A percentile compares a stretch with the other conserved stretches of the same genome.
These are phyloP conservation scores for Citrus maxima DNA, from an alignment of 345 rosid genomes.

Conservation along the genomic window DNA sequence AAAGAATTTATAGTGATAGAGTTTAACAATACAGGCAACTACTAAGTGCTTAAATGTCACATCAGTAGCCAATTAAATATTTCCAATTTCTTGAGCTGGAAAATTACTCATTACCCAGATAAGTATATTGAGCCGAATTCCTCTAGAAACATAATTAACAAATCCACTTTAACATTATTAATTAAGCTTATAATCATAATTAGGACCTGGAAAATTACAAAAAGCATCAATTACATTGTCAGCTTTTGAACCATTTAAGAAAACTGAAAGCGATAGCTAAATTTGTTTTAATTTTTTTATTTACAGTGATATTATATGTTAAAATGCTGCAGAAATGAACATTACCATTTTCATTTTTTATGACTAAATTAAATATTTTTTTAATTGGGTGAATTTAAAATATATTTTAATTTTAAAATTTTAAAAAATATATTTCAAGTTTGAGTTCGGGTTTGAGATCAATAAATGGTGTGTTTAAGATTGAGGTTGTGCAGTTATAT, in stretches of 20 bases:
- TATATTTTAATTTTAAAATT: no score
- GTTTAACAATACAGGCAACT: no score
- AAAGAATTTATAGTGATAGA: no score
- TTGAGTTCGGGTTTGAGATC: no score
- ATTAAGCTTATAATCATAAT: no score
- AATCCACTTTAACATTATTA: neutral
- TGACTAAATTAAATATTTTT: no score
- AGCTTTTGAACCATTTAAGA: neutral
- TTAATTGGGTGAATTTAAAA: no score
- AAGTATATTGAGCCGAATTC: neutral
- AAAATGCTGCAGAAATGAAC: no score
- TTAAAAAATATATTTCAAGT: no score
- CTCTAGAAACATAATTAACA: neutral
- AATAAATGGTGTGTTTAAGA: rapidly evolving
- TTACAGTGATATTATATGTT: no score
- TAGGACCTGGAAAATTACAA: neutral
- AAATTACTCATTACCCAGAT: neutral
- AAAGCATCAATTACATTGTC: neutral
- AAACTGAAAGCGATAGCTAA: conserved; percentile 15
- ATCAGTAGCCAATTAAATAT: neutral
- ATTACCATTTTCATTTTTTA: no score
- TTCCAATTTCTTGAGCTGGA: neutral
- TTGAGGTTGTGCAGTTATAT: rapidly evolving
- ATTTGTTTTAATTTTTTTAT: neutral
- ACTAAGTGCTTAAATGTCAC: no score